Evolutionary conservation across 2,329 filamentous ascomycete genomes (phyloP).

Genomic region (Scedosporium minutisporum): DNA sequence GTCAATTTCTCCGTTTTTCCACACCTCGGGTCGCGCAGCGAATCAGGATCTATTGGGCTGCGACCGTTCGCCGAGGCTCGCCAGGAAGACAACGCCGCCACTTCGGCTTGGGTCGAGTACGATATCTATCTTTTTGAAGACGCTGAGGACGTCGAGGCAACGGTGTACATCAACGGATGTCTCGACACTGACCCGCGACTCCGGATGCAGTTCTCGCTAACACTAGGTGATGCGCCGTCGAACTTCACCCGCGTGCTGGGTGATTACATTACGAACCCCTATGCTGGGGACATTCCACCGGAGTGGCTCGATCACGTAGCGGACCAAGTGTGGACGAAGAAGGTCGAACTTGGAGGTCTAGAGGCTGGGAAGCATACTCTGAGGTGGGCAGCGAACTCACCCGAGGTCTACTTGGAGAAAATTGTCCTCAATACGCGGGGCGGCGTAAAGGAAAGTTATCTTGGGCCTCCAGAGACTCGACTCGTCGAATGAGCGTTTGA

Average conservation of each 20-base stretch:
- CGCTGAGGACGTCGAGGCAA: slow-evolving; percentile 11
- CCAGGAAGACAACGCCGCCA: slow-evolving; percentile 10
- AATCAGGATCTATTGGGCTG: slow-evolving; percentile 13
- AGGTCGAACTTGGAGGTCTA: slow-evolving; percentile 13
- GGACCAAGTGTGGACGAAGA: slow-evolving; percentile 16
- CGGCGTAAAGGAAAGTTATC: slow-evolving; percentile 17
- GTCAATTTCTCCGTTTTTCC: slow-evolving; percentile 16
- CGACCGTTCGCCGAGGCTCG: slow-evolving; percentile 4
- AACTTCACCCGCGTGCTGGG: slow-evolving; percentile 14
- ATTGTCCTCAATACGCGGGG: slow-evolving; percentile 19
- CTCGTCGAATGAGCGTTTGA: not conserved
- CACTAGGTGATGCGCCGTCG: slow-evolving; percentile 14
- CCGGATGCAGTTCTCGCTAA: slow-evolving; percentile 17
- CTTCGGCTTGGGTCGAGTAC: slow-evolving; percentile 13
- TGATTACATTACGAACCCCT: slow-evolving; percentile 10
- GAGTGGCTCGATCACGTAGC: slow-evolving; percentile 19
- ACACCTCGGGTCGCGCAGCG: slow-evolving; percentile 19
- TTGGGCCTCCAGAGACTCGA: slow-evolving; percentile 19
- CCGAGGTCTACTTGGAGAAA: slow-evolving; percentile 22
- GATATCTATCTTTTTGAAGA: slow-evolving; percentile 16
- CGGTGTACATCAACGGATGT: slow-evolving; percentile 19
- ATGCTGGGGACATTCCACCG: slow-evolving; percentile 13
- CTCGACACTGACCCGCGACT: slow-evolving; percentile 19
- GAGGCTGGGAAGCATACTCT: slow-evolving; percentile 16
- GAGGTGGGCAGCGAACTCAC: slow-evolving; percentile 18